A percentile compares a stretch with the other conserved stretches of the same genome.
These are phyloP conservation scores for Colletotrichum incanum DNA, from an alignment of 2,329 filamentous ascomycete species.

Conservation along the genomic window DNA sequence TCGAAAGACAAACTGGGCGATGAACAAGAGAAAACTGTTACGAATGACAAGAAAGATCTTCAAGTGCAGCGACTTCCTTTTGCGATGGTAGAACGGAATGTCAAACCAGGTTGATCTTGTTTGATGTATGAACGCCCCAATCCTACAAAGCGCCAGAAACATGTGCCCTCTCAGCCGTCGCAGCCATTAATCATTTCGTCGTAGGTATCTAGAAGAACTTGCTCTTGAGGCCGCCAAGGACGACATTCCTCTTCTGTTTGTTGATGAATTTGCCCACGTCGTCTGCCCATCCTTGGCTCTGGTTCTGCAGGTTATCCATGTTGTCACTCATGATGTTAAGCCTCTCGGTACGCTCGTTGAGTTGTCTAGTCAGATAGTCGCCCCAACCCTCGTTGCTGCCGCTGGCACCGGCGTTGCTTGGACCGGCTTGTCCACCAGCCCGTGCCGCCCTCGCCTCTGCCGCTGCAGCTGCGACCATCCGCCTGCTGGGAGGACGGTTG, in stretches of 20 bases:
- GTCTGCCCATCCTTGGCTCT: conserved; percentile 86
- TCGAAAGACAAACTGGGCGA: background rate
- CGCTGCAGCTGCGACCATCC: conserved; percentile 85
- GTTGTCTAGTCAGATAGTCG: conserved; percentile 87
- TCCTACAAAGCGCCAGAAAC: conserved; percentile 10
- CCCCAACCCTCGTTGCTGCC: conserved; percentile 75
- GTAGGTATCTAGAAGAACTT: conserved; percentile 62
- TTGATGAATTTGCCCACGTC: conserved; percentile 90
- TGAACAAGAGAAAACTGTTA: background rate
- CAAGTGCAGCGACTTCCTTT: background rate
- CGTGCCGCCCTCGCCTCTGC: conserved; percentile 78
- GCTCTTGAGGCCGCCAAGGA: conserved; percentile 79
- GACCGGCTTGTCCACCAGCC: conserved; percentile 50
- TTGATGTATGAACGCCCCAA: conserved; percentile 17
- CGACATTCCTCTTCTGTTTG: conserved; percentile 88
- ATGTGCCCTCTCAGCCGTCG: conserved; percentile 18
- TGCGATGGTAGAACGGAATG: background rate
- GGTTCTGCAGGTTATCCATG: conserved; percentile 86
- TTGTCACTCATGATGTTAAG: conserved; percentile 86
- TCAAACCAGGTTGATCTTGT: background rate
- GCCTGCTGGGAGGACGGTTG: conserved; percentile 88
- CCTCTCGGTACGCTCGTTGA: conserved; percentile 93
- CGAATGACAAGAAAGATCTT: background rate
- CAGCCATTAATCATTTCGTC: conserved; percentile 33
- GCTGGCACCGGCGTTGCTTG: conserved; percentile 44